Conservation (phyloP, 176 grass and related monocot species). For the barley (Hordeum vulgare) region DNA sequence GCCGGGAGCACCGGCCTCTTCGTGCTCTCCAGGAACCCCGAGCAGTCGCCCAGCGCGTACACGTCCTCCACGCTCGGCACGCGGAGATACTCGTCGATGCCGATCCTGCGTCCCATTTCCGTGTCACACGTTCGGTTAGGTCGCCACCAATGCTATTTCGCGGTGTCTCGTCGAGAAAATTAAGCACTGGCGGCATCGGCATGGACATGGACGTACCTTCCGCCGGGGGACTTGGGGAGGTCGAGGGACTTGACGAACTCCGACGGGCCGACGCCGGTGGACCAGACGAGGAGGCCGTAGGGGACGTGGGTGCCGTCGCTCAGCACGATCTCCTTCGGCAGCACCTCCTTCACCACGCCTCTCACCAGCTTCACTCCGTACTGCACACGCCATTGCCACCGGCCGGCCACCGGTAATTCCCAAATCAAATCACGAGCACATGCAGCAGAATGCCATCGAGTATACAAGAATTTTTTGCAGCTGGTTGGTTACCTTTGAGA, state of each 20-base stretch:
- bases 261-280: constrained; percentile 82
- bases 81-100: constrained; percentile 74
- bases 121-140: not conserved
- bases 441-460: not conserved
- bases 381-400: constrained; percentile 27
- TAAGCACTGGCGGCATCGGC: no score
- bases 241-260: constrained; percentile 52
- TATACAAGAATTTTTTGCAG: not conserved
- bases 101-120: constrained; percentile 43
- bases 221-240: constrained; percentile 64
- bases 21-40: constrained; percentile 74
- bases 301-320: constrained; percentile 65
- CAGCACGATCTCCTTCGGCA: constrained; percentile 45
- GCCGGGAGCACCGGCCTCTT: constrained; percentile 78
- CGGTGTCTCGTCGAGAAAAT: not conserved
- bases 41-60: constrained; percentile 90
- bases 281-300: constrained; percentile 86
- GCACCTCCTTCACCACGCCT: constrained; percentile 78
- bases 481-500: constrained; percentile 44
- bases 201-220: constrained; percentile 24
- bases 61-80: constrained; percentile 70
- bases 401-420: not conserved
- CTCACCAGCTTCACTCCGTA: constrained; percentile 70
- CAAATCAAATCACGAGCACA: not conserved
- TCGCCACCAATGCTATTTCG: not conserved